phyloP scores from a whole-genome alignment of 805 yeast species.

The Metschnikowia rubicola region DNA sequence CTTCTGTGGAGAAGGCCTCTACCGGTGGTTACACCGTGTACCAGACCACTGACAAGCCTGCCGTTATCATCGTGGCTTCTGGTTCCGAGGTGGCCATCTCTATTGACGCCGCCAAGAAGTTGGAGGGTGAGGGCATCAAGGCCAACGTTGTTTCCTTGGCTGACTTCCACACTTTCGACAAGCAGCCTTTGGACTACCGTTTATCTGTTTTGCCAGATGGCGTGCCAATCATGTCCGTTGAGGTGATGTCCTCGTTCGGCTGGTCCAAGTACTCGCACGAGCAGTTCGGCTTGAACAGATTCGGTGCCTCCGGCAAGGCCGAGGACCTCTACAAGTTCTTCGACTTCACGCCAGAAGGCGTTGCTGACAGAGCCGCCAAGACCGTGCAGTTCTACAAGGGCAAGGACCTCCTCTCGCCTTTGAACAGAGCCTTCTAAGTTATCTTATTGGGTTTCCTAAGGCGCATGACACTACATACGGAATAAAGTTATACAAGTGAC shows the following conservation, averaged over 20 bases:
- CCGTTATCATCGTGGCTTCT: slow-evolving; percentile 77
- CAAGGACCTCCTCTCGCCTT: slow-evolving; percentile 65
- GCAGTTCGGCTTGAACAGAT: slow-evolving; percentile 92
- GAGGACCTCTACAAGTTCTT: slow-evolving; percentile 76
- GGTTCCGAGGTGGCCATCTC: slow-evolving; percentile 92
- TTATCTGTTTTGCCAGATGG: slow-evolving; percentile 91
- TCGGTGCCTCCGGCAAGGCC: slow-evolving; percentile 95
- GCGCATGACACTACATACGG: not conserved
- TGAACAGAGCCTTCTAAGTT: slow-evolving; percentile 68
- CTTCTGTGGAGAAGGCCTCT: slow-evolving; percentile 83
- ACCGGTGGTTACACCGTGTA: slow-evolving; percentile 87
- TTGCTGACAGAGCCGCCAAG: slow-evolving; percentile 80
- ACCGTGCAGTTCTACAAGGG: slow-evolving; percentile 84
- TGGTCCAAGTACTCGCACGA: slow-evolving; percentile 96
- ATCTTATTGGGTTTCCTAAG: not conserved
- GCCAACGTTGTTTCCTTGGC: slow-evolving; percentile 89
- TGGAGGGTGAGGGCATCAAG: slow-evolving; percentile 62
- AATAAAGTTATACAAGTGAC: no score
- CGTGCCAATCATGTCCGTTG: slow-evolving; percentile 88
- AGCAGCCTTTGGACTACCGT: slow-evolving; percentile 76
- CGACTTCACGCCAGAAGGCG: slow-evolving; percentile 90
- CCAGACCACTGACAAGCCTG: slow-evolving; percentile 48
- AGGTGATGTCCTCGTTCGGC: slow-evolving; percentile 86
- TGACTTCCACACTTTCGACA: slow-evolving; percentile 86
- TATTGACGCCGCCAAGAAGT: slow-evolving; percentile 75